A percentile compares a stretch with the other conserved stretches of the same genome.
These are phyloP conservation scores for Wolfiporia cocos DNA, from an alignment of 1,284 basidiomycete species.

Conservation along the genomic window DNA sequence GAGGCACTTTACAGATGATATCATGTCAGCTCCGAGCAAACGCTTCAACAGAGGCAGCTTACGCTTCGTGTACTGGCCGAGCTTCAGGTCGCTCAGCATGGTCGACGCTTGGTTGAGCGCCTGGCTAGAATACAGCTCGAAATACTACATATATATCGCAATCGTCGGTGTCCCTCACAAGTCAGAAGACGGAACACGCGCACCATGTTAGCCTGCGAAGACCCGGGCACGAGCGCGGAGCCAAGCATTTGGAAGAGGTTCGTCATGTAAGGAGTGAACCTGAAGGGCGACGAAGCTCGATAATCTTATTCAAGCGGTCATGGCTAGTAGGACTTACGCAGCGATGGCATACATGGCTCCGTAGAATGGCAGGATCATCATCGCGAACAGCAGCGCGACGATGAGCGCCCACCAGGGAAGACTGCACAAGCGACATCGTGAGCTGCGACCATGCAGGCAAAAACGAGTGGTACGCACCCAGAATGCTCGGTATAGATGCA, in stretches of 20 bases:
- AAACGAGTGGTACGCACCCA: conserved; percentile 1
- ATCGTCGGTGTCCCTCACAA: neutral
- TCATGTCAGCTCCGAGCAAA: neutral
- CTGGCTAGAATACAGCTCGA: conserved; percentile 34
- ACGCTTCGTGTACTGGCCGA: conserved; percentile 49
- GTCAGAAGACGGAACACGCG: neutral
- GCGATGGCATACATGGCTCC: conserved; percentile 20
- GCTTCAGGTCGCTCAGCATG: conserved; percentile 37
- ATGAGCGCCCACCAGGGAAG: conserved; percentile 46
- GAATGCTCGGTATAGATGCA: conserved; percentile 38
- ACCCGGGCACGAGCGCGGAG: conserved; percentile 34
- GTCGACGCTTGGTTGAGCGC: conserved; percentile 23
- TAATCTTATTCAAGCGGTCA: conserved; percentile 18
- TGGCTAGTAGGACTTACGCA: conserved; percentile 23
- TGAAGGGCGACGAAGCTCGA: conserved; percentile 17
- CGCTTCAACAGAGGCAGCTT: conserved; percentile 28
- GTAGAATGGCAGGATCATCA: conserved; percentile 39
- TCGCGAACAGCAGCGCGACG: conserved; percentile 34
- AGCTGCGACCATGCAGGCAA: neutral
- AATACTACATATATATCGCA: conserved; percentile 7
- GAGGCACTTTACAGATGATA: neutral
- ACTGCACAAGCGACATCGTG: neutral
- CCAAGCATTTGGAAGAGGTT: conserved; percentile 28
- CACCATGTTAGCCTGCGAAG: conserved; percentile 37
- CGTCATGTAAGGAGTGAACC: conserved; percentile 5